Percentiles rank a stretch among this genome's conserved stretches.
phyloP scores from a whole-genome alignment of 2,329 filamentous ascomycete species.

The Rosellinia necatrix region DNA sequence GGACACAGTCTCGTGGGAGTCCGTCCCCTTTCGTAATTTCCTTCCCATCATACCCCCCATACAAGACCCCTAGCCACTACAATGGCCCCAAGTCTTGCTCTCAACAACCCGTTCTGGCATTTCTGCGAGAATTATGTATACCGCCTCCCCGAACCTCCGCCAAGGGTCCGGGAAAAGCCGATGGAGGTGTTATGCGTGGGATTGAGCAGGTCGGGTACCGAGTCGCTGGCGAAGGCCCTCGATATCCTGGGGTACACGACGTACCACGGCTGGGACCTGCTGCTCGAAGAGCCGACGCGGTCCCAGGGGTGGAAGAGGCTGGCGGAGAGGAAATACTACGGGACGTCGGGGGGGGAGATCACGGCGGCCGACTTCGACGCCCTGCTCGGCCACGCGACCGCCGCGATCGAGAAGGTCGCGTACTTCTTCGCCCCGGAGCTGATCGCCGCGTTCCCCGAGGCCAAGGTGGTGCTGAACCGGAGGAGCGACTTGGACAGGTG shows the following conservation, averaged over 20 bases:
- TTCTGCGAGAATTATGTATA: conserved; percentile 3
- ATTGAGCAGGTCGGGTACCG: conserved; percentile 1
- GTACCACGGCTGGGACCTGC: conserved; percentile 44
- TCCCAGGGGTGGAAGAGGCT: conserved; percentile 35
- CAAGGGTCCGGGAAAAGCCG: background rate
- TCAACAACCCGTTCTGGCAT: conserved; percentile 9
- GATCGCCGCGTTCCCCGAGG: conserved; percentile 32
- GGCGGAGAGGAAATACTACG: conserved; percentile 34
- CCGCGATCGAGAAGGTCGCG: conserved; percentile 49
- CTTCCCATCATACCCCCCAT: background rate
- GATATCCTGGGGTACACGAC: conserved; percentile 2
- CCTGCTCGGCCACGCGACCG: conserved; percentile 37
- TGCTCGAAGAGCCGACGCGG: conserved; percentile 38
- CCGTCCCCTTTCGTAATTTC: background rate
- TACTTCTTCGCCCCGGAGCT: conserved; percentile 50
- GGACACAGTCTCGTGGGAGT: too few relatives aligned
- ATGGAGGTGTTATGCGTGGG: conserved; percentile 10
- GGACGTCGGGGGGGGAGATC: conserved; percentile 9
- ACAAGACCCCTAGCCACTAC: background rate
- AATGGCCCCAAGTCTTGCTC: background rate
- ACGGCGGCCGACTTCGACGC: conserved; percentile 37
- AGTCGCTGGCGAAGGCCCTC: conserved; percentile 1
- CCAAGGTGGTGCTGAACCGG: conserved; percentile 51
- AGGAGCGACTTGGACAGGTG: conserved; percentile 34
- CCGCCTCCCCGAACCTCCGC: background rate